Evolutionary conservation across 495 filamentous ascomycete genomes (phyloP).

Genomic region (Xylaria telfairii): DNA sequence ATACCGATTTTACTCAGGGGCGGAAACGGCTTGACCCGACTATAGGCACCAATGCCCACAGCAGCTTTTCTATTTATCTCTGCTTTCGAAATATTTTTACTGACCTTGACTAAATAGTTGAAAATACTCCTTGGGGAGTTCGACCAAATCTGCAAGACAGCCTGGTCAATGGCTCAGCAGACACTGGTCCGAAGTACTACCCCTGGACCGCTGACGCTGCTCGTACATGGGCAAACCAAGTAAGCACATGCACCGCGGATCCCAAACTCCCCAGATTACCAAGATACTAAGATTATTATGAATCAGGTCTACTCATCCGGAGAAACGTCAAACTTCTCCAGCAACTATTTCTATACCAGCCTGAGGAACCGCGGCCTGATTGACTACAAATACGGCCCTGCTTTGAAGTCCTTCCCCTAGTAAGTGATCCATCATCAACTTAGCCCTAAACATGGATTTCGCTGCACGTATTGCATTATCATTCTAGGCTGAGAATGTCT

Average conservation of each 20-base stretch:
- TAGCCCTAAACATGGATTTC: constrained; percentile 26
- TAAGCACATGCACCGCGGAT: not conserved
- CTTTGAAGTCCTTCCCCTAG: constrained; percentile 43
- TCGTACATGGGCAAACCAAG: constrained; percentile 18
- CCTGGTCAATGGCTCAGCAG: constrained; percentile 28
- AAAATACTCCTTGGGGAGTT: constrained; percentile 36
- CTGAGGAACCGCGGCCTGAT: constrained; percentile 40
- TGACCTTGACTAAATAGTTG: constrained; percentile 33
- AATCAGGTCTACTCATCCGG: constrained; percentile 12
- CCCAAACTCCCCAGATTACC: too few species aligned
- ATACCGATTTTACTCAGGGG: not conserved
- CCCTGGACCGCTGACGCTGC: constrained; percentile 23
- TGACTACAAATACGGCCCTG: constrained; percentile 37
- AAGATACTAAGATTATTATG: not conserved
- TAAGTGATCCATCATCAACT: constrained; percentile 23
- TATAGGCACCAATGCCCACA: not conserved
- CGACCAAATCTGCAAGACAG: constrained; percentile 34
- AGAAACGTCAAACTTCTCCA: constrained; percentile 34
- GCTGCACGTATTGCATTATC: not conserved
- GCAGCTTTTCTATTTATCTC: not conserved
- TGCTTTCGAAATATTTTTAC: constrained; percentile 1
- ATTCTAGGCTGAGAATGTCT: not conserved
- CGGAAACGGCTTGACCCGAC: not conserved
- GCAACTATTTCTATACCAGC: constrained; percentile 42
- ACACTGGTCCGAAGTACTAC: constrained; percentile 24